Conservation (phyloP, 768 basidiomycete species). For the Cystofilobasidium macerans region DNA sequence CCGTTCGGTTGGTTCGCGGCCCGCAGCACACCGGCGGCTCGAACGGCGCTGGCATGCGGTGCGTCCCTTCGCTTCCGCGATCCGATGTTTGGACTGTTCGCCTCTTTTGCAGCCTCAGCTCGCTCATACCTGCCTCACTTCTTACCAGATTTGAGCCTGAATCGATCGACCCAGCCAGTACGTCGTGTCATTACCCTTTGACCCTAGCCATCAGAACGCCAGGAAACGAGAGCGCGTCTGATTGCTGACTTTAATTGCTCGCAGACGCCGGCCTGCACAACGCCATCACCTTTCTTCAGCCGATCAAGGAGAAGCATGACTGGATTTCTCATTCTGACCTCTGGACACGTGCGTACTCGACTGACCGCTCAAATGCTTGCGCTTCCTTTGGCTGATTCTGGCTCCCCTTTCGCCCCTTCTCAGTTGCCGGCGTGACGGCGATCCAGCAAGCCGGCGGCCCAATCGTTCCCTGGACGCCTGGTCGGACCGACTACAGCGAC, state of each 20-base stretch:
- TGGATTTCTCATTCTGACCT: conserved; percentile 38
- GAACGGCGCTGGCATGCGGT: conserved; percentile 36
- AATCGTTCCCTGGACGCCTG: conserved; percentile 37
- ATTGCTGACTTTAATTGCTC: neutral
- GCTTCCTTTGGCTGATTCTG: neutral
- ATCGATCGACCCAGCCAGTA: conserved; percentile 24
- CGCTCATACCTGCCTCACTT: no score
- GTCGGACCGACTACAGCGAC: conserved; percentile 37
- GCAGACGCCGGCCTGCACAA: conserved; percentile 30
- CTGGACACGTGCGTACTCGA: conserved; percentile 28
- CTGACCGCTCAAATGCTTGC: neutral
- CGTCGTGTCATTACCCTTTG: conserved; percentile 26
- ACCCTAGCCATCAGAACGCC: conserved; percentile 28
- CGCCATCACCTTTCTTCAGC: conserved; percentile 38
- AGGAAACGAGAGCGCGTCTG: no score
- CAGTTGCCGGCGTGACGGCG: conserved; percentile 37
- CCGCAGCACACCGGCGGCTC: conserved; percentile 22
- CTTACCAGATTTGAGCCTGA: conserved; percentile 34
- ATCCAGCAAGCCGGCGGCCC: conserved; percentile 38
- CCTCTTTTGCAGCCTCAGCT: no score
- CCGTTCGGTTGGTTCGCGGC: no score
- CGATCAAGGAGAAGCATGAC: conserved; percentile 38
- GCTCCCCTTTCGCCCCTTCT: conserved; percentile 7
- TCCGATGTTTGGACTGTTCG: no score
- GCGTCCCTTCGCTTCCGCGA: no score